phyloP scores from a whole-genome alignment of 2,329 filamentous ascomycete species.

The Zasmidium angulare region DNA sequence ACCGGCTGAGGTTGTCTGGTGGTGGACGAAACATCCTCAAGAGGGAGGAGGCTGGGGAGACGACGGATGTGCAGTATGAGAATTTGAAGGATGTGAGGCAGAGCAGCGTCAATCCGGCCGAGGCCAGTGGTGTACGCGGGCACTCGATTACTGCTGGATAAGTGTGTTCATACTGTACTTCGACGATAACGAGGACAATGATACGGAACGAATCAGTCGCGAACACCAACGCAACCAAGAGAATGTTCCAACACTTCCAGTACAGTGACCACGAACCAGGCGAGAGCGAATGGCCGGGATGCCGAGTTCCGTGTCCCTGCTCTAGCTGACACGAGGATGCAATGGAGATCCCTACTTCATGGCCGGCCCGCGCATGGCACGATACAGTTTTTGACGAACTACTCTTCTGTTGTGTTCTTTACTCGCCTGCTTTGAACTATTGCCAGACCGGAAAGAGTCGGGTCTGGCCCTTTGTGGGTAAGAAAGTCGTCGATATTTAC shows the following conservation, averaged over 20 bases:
- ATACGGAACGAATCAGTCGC: conserved; percentile 25
- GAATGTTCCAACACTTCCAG: background rate
- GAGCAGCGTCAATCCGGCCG: conserved; percentile 7
- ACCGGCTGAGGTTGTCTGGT: conserved; percentile 23
- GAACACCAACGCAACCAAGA: conserved; percentile 7
- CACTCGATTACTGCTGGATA: conserved; percentile 3
- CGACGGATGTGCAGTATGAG: conserved; percentile 13
- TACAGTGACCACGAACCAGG: conserved; percentile 25
- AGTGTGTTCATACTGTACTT: conserved; percentile 19
- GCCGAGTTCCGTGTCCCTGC: background rate
- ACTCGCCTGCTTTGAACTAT: conserved; percentile 11
- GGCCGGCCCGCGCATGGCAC: conserved; percentile 16
- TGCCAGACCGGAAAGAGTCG: background rate
- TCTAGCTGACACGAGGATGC: conserved; percentile 4
- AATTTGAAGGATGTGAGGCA: conserved; percentile 9
- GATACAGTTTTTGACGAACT: conserved; percentile 22
- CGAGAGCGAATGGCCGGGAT: conserved; percentile 18
- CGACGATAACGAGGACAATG: conserved; percentile 21
- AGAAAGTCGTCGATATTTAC: background rate
- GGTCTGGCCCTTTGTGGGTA: background rate
- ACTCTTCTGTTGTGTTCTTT: conserved; percentile 25
- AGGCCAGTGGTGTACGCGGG: conserved; percentile 9
- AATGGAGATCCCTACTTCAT: conserved; percentile 21
- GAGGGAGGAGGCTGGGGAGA: conserved; percentile 19
- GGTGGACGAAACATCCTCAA: conserved; percentile 31